phyloP scores from a whole-genome alignment of 805 yeast genomes.

The Candida anglica region DNA sequence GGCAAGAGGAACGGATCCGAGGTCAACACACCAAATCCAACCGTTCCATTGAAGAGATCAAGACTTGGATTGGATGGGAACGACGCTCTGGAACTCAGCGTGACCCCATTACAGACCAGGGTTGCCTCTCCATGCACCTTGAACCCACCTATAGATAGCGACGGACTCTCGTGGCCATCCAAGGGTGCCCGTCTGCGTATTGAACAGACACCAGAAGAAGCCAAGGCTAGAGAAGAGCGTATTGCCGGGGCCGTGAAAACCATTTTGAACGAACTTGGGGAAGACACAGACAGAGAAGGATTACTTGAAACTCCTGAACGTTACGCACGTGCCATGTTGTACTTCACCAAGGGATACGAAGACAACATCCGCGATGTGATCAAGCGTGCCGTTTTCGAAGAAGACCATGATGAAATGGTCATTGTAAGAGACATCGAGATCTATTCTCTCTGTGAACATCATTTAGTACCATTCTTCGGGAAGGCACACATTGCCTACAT shows the following conservation, averaged over 20 bases:
- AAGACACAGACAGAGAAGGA: conserved; percentile 86
- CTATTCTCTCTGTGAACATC: conserved; percentile 94
- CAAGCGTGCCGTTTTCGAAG: conserved; percentile 94
- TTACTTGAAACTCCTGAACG: conserved; percentile 91
- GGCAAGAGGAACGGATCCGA: no score
- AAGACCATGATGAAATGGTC: conserved; percentile 98
- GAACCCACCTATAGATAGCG: conserved; percentile 82
- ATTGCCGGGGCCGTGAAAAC: conserved; percentile 83
- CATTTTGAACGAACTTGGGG: conserved; percentile 82
- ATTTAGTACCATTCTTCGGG: conserved; percentile 94
- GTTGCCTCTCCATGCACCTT: conserved; percentile 81
- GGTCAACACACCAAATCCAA: conserved; percentile 15
- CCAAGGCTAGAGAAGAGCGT: conserved; percentile 60
- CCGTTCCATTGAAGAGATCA: conserved; percentile 19
- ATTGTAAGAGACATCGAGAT: conserved; percentile 93
- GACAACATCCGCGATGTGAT: conserved; percentile 89
- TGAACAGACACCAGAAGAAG: conserved; percentile 65
- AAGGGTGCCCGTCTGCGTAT: conserved; percentile 76
- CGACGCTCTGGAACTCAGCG: no score
- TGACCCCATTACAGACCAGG: conserved; percentile 67
- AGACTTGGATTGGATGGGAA: conserved; percentile 1
- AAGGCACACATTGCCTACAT: conserved; percentile 98
- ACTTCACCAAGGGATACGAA: conserved; percentile 94
- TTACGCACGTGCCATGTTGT: conserved; percentile 94
- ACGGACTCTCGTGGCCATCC: conserved; percentile 94